Percentiles rank a stretch among this genome's conserved stretches.
Evolutionary conservation across 345 rosid species (phyloP).

Genomic region (Zanthoxylum bungeanum): DNA sequence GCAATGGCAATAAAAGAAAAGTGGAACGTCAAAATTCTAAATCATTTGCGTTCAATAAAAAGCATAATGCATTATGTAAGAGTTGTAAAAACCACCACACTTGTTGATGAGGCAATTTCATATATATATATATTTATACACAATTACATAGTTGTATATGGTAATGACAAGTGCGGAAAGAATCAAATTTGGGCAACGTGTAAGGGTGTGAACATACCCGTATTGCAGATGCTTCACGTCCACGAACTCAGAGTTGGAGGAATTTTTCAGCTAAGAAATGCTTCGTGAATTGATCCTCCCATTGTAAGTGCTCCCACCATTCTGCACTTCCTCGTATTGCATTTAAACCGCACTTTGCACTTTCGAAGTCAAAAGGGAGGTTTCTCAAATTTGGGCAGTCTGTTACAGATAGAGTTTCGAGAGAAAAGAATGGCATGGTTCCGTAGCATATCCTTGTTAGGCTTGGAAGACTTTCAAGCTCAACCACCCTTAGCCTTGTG

Average conservation of each 20-base stretch:
- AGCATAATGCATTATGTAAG: too few species aligned
- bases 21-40: too few species aligned
- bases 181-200: too few species aligned
- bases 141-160: too few species aligned
- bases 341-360: constrained; percentile 5
- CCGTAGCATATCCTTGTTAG: constrained; percentile 9
- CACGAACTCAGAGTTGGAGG: background rate
- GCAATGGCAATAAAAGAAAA: too few species aligned
- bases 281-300: constrained; percentile 22
- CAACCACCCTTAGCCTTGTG: background rate
- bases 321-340: background rate
- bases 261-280: constrained; percentile 5
- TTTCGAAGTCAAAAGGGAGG: constrained; percentile 14
- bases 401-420: background rate
- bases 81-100: too few species aligned
- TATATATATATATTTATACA: too few species aligned
- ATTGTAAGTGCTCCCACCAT: constrained; percentile 24
- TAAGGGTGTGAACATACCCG: background rate
- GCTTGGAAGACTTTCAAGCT: background rate
- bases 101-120: too few species aligned
- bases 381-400: constrained; percentile 9
- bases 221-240: background rate
- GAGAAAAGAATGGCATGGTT: constrained; percentile 12
- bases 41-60: too few species aligned
- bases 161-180: too few species aligned